phyloP scores from a whole-genome alignment of 1,139 yeast genomes.

The Yamadazyma oceani region DNA sequence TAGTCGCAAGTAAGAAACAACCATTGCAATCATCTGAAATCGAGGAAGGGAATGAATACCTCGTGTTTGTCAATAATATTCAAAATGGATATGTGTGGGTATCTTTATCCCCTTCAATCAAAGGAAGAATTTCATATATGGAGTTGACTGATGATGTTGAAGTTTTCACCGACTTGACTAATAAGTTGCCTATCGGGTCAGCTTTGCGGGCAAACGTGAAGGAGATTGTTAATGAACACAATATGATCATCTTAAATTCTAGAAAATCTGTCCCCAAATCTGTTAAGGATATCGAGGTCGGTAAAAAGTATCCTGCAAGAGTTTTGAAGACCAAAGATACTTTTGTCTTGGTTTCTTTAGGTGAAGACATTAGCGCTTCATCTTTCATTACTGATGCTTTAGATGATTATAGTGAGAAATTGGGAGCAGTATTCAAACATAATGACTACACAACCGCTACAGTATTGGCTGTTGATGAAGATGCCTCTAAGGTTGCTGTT shows the following conservation, averaged over 20 bases:
- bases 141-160: conserved; percentile 62
- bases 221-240: conserved; percentile 53
- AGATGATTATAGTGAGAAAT: conserved; percentile 60
- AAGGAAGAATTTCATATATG: conserved; percentile 67
- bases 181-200: conserved; percentile 66
- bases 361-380: conserved; percentile 60
- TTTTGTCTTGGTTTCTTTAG: conserved; percentile 67
- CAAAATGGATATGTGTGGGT: conserved; percentile 63
- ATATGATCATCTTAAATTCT: conserved; percentile 50
- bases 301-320: conserved; percentile 63
- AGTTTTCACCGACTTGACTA: conserved; percentile 50
- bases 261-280: conserved; percentile 43
- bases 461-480: conserved; percentile 56
- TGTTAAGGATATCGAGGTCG: conserved; percentile 56
- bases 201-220: conserved; percentile 63
- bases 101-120: conserved; percentile 64
- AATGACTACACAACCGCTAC: conserved; percentile 65
- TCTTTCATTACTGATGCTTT: conserved; percentile 78
- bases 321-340: conserved; percentile 61
- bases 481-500: conserved; percentile 59
- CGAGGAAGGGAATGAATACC: conserved; percentile 42
- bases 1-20: conserved; percentile 21
- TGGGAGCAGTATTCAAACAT: conserved; percentile 51
- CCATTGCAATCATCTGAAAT: conserved; percentile 38
- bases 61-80: conserved; percentile 55